phyloP scores from a whole-genome alignment of 257 asterid species.

The Jacaranda copaia region DNA sequence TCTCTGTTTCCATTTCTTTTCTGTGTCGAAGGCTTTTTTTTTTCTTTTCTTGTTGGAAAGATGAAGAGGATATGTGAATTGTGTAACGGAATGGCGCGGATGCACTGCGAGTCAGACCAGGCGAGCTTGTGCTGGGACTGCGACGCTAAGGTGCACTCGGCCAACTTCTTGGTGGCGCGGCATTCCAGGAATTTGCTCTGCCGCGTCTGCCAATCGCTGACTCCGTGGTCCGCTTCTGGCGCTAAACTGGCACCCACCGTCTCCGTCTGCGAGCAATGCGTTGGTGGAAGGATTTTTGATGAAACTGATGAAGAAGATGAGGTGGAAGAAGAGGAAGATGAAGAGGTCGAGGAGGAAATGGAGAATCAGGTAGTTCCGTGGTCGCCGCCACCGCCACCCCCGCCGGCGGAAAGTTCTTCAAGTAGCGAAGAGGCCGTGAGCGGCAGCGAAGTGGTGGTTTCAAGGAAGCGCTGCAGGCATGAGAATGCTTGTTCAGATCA shows the following conservation, averaged over 20 bases:
- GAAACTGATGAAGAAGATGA: constrained; percentile 19
- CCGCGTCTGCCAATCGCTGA: constrained; percentile 63
- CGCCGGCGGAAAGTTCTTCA: constrained; percentile 52
- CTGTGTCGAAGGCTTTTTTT: background rate
- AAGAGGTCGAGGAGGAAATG: constrained; percentile 41
- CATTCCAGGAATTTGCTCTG: constrained; percentile 79
- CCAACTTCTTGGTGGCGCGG: constrained; percentile 79
- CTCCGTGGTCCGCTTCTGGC: constrained; percentile 79
- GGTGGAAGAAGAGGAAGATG: constrained; percentile 37
- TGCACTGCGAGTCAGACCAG: constrained; percentile 77
- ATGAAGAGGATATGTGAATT: constrained; percentile 65
- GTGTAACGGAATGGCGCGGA: constrained; percentile 60
- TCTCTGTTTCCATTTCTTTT: background rate
- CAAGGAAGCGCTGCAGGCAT: constrained; percentile 44
- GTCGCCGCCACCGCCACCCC: constrained; percentile 45
- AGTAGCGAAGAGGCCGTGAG: constrained; percentile 44
- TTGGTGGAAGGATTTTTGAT: background rate
- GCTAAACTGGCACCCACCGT: constrained; percentile 55
- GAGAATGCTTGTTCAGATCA: constrained; percentile 32
- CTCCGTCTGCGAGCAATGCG: constrained; percentile 61
- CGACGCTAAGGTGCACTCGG: constrained; percentile 82
- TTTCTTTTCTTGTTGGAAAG: background rate
- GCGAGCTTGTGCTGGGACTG: constrained; percentile 82
- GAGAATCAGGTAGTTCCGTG: constrained; percentile 67
- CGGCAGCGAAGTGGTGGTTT: constrained; percentile 24